A percentile compares a stretch with the other conserved stretches of the same genome.
phyloP scores from a whole-genome alignment of 129 eudicot species.

The Flaveria sonorensis region DNA sequence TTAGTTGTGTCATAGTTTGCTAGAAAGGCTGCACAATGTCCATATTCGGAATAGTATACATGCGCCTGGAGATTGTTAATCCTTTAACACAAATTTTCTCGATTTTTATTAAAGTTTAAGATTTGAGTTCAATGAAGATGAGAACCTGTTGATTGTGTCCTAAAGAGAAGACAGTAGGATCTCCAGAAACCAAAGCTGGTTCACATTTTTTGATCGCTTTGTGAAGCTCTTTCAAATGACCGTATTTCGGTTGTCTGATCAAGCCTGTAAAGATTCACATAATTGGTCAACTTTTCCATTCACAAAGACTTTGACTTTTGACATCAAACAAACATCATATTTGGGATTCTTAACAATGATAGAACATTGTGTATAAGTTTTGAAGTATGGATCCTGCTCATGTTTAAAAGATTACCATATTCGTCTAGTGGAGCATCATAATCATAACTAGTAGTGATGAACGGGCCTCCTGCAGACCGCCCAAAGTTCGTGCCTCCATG shows the following conservation, averaged over 20 bases:
- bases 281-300: neutral
- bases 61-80: conserved; percentile 63
- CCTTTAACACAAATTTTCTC: conserved; percentile 16
- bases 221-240: conserved; percentile 85
- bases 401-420: conserved; percentile 56
- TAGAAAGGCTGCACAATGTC: conserved; percentile 94
- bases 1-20: conserved; percentile 65
- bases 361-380: neutral
- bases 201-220: conserved; percentile 79
- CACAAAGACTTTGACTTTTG: conserved; percentile 3
- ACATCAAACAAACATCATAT: conserved; percentile 4
- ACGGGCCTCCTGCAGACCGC: conserved; percentile 98
- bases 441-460: conserved; percentile 93
- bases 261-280: conserved; percentile 53
- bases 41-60: conserved; percentile 61
- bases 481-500: conserved; percentile 99
- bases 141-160: conserved; percentile 81
- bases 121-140: conserved; percentile 20
- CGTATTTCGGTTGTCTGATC: conserved; percentile 85
- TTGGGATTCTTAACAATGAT: neutral
- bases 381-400: neutral
- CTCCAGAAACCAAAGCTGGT: conserved; percentile 70
- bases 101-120: neutral
- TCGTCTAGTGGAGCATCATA: conserved; percentile 99
- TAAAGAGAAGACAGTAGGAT: conserved; percentile 64